Conservation (phyloP, 352 stramenopile genomes). For the Phytophthora pisi region DNA sequence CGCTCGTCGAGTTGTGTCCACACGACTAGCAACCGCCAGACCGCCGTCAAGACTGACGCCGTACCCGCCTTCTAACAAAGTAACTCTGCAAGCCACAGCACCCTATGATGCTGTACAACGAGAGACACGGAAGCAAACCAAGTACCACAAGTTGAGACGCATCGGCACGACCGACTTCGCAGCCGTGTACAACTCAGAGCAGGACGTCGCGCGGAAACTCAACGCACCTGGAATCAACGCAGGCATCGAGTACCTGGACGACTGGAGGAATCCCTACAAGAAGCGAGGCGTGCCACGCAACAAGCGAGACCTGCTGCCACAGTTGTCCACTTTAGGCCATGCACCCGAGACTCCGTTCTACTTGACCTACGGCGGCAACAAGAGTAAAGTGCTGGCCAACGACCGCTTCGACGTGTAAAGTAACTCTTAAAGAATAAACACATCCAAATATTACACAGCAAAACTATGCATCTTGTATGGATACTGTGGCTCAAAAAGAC, state of each 20-base stretch:
- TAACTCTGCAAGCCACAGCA: conserved; percentile 49
- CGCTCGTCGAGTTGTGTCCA: conserved; percentile 42
- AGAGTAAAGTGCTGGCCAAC: conserved; percentile 70
- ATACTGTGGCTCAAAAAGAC: conserved; percentile 1
- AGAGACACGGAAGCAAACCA: conserved; percentile 58
- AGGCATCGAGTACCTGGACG: conserved; percentile 61
- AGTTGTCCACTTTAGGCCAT: conserved; percentile 51
- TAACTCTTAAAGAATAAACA: conserved; percentile 3
- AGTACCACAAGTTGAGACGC: conserved; percentile 63
- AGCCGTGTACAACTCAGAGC: conserved; percentile 51
- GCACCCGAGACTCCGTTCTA: conserved; percentile 60
- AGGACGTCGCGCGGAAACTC: conserved; percentile 43
- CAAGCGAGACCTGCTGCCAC: conserved; percentile 56
- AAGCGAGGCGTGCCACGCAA: conserved; percentile 57
- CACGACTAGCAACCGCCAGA: conserved; percentile 35
- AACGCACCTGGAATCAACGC: conserved; percentile 60
- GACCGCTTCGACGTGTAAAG: conserved; percentile 68
- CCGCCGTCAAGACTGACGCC: conserved; percentile 50
- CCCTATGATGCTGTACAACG: conserved; percentile 49
- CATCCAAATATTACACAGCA: not conserved
- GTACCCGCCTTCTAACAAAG: conserved; percentile 62
- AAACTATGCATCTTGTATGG: conserved; percentile 4
- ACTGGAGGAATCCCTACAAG: conserved; percentile 74
- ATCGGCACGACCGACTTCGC: conserved; percentile 55
- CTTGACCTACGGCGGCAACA: conserved; percentile 62